These are phyloP conservation scores for Leishmania arabica DNA, from an alignment of 208 protist genomes.

Conservation along the genomic window DNA sequence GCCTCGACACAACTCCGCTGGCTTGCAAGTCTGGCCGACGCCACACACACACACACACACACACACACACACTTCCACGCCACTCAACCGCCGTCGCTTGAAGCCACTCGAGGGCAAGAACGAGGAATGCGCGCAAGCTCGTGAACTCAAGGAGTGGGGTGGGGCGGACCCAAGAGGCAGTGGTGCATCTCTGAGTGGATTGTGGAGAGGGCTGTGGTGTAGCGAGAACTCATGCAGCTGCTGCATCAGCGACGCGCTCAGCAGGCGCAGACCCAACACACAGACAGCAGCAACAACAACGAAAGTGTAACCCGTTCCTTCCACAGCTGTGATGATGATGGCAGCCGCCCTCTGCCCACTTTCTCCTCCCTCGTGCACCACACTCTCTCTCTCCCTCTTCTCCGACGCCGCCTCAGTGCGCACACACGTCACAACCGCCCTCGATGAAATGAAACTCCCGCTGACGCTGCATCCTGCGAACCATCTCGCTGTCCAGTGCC, in stretches of 20 bases:
- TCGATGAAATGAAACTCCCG: conserved; percentile 33
- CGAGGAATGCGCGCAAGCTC: neutral
- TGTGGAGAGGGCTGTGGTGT: neutral
- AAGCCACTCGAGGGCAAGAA: neutral
- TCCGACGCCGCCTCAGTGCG: neutral
- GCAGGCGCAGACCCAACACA: neutral
- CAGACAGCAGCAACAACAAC: neutral
- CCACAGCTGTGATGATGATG: neutral
- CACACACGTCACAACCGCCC: neutral
- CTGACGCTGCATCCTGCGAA: conserved; percentile 59
- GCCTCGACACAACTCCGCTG: too few species aligned
- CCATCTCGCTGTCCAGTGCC: conserved; percentile 66
- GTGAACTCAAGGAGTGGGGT: neutral
- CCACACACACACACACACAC: neutral
- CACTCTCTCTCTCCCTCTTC: too few species aligned
- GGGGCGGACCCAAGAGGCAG: neutral
- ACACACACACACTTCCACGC: neutral
- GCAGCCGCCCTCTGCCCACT: neutral
- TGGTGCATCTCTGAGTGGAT: neutral
- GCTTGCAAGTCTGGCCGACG: neutral
- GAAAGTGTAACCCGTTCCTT: neutral
- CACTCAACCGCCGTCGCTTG: neutral
- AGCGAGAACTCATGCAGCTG: neutral
- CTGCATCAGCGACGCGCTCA: neutral
- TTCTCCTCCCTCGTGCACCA: neutral